phyloP scores from a whole-genome alignment of 1,284 basidiomycete genomes.

The Cerrena zonata region DNA sequence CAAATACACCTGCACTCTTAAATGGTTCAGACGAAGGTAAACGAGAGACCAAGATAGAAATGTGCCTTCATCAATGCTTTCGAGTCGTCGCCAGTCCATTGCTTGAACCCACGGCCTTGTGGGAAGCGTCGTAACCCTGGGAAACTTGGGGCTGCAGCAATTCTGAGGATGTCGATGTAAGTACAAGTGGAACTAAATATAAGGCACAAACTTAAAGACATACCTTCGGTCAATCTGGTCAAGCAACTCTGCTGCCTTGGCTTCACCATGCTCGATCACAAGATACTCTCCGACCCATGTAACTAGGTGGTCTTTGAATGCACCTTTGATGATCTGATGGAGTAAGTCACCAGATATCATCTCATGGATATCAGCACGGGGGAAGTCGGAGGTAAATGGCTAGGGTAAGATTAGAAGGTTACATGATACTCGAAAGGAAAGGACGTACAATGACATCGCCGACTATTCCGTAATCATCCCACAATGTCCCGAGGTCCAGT shows the following conservation, averaged over 20 bases:
- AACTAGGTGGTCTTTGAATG: constrained; percentile 24
- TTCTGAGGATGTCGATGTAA: too few species aligned
- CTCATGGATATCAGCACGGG: too few species aligned
- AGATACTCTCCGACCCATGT: too few species aligned
- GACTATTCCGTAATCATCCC: too few species aligned
- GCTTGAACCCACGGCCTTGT: too few species aligned
- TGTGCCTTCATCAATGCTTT: constrained; percentile 13
- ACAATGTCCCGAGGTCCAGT: too few species aligned
- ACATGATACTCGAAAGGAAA: too few species aligned
- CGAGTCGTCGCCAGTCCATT: constrained; percentile 13
- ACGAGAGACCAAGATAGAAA: background rate
- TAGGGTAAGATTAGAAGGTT: too few species aligned
- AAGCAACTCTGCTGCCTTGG: constrained; percentile 17
- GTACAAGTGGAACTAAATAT: too few species aligned
- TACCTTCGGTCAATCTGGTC: constrained; percentile 27
- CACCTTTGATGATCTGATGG: constrained; percentile 11
- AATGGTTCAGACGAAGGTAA: background rate
- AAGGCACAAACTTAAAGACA: background rate
- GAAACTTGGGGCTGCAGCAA: too few species aligned
- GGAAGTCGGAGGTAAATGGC: constrained; percentile 9
- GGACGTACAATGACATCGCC: too few species aligned
- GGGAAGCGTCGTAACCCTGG: too few species aligned
- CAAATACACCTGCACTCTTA: constrained; percentile 17
- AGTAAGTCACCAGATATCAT: constrained; percentile 9
- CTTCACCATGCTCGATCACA: constrained; percentile 16